phyloP scores from a whole-genome alignment of 148 eudicot genomes.

The Pouteria glomerata region DNA sequence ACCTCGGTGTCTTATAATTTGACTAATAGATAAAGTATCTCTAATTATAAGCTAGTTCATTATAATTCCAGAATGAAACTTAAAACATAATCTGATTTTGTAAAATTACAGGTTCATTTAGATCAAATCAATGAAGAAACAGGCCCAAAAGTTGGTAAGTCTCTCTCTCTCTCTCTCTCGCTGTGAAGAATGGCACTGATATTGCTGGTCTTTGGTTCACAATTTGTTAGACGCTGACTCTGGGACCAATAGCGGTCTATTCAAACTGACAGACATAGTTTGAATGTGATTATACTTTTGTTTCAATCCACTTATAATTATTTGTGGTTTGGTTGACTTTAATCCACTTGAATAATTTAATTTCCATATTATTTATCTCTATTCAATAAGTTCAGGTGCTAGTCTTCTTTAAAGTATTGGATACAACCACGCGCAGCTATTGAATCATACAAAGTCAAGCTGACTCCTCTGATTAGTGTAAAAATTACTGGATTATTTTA shows the following conservation, averaged over 20 bases:
- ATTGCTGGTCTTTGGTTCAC: background rate
- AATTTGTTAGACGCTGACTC: background rate
- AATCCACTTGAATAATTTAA: background rate
- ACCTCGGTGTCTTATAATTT: constrained; percentile 3
- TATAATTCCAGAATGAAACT: background rate
- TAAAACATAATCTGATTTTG: constrained; percentile 6
- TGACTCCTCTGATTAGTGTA: background rate
- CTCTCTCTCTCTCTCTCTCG: constrained; percentile 12
- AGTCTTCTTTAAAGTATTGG: background rate
- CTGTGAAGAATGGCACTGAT: background rate
- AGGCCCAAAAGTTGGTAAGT: constrained; percentile 53
- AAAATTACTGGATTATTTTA: background rate
- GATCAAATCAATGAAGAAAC: constrained; percentile 60
- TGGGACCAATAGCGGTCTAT: background rate
- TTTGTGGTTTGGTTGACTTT: background rate
- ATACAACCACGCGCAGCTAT: background rate
- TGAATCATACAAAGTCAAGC: no score
- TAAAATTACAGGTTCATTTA: constrained; percentile 49
- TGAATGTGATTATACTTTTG: background rate
- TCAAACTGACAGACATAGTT: background rate
- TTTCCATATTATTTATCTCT: background rate
- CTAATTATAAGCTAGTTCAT: background rate
- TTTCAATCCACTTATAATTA: background rate
- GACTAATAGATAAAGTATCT: background rate
- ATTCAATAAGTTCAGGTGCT: background rate